Conservation (phyloP, 345 rosid species). For the Cardamine occulta region DNA sequence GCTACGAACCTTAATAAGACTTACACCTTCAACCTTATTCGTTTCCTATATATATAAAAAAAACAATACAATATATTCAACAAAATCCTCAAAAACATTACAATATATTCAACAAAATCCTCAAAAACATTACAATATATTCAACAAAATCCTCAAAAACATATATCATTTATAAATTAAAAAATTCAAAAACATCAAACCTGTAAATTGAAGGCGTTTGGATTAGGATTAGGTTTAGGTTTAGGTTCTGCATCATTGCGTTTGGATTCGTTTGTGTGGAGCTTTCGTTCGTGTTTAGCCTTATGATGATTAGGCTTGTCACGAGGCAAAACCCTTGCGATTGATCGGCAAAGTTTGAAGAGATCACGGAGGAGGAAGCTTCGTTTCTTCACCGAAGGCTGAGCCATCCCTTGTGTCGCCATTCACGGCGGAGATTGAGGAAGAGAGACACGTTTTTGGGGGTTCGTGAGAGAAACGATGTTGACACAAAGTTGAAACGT, state of each 20-base stretch:
- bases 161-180: background rate
- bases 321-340: constrained; percentile 38
- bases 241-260: constrained; percentile 10
- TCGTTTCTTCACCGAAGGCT: constrained; percentile 39
- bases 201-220: background rate
- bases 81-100: background rate
- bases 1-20: constrained; percentile 48
- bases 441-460: constrained; percentile 15
- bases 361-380: constrained; percentile 41
- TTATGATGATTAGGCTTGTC: constrained; percentile 36
- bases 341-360: constrained; percentile 43
- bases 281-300: constrained; percentile 18
- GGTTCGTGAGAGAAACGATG: constrained; percentile 9
- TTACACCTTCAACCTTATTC: constrained; percentile 34
- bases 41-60: constrained; percentile 15
- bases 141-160: background rate
- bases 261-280: constrained; percentile 18
- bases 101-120: background rate
- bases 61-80: background rate
- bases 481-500: constrained; percentile 13
- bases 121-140: background rate
- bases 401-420: constrained; percentile 43
- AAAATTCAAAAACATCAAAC: background rate
- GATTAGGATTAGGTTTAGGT: background rate
- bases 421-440: constrained; percentile 33